phyloP scores from a whole-genome alignment of 2,329 filamentous ascomycete species.

The Botrytis deweyae region DNA sequence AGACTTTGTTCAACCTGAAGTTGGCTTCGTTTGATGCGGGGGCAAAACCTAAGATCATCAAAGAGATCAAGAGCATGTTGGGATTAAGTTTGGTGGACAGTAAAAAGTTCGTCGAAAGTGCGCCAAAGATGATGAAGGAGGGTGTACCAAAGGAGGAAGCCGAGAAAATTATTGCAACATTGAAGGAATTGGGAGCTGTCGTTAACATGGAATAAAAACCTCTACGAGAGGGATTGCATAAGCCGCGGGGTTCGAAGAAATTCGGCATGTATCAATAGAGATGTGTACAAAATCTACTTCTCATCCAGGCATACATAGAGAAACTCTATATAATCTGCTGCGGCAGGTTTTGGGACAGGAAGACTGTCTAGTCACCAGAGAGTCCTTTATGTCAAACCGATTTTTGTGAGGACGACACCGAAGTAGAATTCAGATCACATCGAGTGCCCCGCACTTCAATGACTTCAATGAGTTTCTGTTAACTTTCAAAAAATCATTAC shows the following conservation, averaged over 20 bases:
- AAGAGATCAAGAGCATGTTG: slow-evolving; percentile 97
- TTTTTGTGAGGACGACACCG: not conserved
- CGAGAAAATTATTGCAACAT: slow-evolving; percentile 93
- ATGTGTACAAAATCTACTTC: slow-evolving; percentile 40
- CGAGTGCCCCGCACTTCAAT: not conserved
- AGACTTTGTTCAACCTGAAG: slow-evolving; percentile 95
- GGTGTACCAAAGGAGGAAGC: slow-evolving; percentile 97
- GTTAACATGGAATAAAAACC: slow-evolving; percentile 89
- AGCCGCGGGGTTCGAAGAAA: slow-evolving; percentile 27
- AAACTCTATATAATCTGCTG: not conserved
- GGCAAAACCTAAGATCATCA: slow-evolving; percentile 98
- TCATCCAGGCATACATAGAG: slow-evolving; percentile 18
- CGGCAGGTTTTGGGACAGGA: not conserved
- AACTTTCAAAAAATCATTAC: not conserved
- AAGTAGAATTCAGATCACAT: not conserved
- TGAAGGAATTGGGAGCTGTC: slow-evolving; percentile 90
- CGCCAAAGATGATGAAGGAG: slow-evolving; percentile 98
- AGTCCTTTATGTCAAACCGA: not conserved
- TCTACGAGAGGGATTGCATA: slow-evolving; percentile 25
- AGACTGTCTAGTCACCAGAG: not conserved
- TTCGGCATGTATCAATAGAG: slow-evolving; percentile 38
- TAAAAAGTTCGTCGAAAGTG: slow-evolving; percentile 99
- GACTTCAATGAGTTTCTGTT: not conserved
- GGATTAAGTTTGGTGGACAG: slow-evolving; percentile 95
- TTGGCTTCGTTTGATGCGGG: slow-evolving; percentile 83